Evolutionary conservation across 768 basidiomycete species (phyloP).

Genomic region (Boletus eberwhitei): DNA sequence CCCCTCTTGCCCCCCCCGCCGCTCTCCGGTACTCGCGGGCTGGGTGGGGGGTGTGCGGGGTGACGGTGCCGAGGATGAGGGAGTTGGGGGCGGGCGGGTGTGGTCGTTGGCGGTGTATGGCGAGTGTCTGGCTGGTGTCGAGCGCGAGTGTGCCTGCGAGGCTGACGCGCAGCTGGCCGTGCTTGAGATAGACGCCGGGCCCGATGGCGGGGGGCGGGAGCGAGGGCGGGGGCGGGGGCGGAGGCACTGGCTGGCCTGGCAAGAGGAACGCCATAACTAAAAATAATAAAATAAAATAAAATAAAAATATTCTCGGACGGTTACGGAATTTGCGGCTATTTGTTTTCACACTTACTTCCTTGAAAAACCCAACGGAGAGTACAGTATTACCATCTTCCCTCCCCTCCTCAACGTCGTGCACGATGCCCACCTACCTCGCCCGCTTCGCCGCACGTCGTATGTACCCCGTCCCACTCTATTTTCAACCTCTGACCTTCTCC

Average conservation of each 20-base stretch:
- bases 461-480: slow-evolving; percentile 20
- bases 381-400: slow-evolving; percentile 6
- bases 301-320: slow-evolving; percentile 13
- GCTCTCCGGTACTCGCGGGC: too few species aligned
- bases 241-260: slow-evolving; percentile 76
- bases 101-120: slow-evolving; percentile 63
- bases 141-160: slow-evolving; percentile 58
- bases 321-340: slow-evolving; percentile 28
- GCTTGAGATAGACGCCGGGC: slow-evolving; percentile 60
- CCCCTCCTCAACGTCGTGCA: slow-evolving; percentile 11
- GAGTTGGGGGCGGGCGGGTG: slow-evolving; percentile 73
- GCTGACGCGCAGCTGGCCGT: slow-evolving; percentile 65
- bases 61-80: slow-evolving; percentile 78
- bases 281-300: neutral
- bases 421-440: slow-evolving; percentile 63
- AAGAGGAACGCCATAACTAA: slow-evolving; percentile 43
- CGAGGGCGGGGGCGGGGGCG: slow-evolving; percentile 51
- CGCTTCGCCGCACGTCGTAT: slow-evolving; percentile 66
- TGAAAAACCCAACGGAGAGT: slow-evolving; percentile 22
- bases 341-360: slow-evolving; percentile 10
- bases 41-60: too few species aligned
- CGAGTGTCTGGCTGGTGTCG: slow-evolving; percentile 45
- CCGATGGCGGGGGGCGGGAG: slow-evolving; percentile 56
- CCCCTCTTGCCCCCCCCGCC: too few species aligned
- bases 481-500: neutral